Evolutionary conservation across 2,329 filamentous ascomycete species (phyloP), one percentile per base, ranked within the genome.

Genomic region (Colletotrichum musae): DNA sequence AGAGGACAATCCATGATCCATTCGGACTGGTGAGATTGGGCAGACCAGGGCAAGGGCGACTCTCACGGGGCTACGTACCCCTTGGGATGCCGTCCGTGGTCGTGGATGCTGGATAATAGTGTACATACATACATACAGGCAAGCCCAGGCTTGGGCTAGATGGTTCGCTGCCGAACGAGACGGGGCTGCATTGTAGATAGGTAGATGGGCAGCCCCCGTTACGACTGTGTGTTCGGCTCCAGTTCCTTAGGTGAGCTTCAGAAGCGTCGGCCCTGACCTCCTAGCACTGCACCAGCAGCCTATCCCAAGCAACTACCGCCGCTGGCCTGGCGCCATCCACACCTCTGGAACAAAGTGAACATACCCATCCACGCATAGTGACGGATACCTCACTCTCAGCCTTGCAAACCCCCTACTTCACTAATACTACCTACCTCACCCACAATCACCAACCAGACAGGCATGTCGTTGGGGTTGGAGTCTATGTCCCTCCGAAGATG

Each of bases 321-420:
- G 39, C 45, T 48, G 45, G 56, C 26, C 13, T 57, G 48, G 51
- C 62, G 62, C 67, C 56, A 57, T 61, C 51, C 51, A 70, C 18
- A 32, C 51, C 13, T 61, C 57, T 67, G 67, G 67, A 70, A 61
- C 62, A 41, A n/a, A 16, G 56, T 47, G 62, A 66, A 51, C 51
- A 54, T 36, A 24, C 57, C 32, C 28, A 24, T 21, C 45, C 45
- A 47, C 18, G 32, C 24, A 58, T 16, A 52, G 45, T 24, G 36
- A 45, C 67, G 50, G 62, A 47, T 53, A 50, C 51, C 67, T 51
- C 58, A 51, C 26, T 36, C 58, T 36, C 32, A 70, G 58, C 64
- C 64, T 64, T 64, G 58, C 58, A 62, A 68, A 70, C 58, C 53
- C 36, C 39, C 58, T 63, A 43, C 64, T 9, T 39, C 21, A 24